Conservation (phyloP, 2,329 filamentous ascomycete species). For the Colletotrichum nymphaeae region DNA sequence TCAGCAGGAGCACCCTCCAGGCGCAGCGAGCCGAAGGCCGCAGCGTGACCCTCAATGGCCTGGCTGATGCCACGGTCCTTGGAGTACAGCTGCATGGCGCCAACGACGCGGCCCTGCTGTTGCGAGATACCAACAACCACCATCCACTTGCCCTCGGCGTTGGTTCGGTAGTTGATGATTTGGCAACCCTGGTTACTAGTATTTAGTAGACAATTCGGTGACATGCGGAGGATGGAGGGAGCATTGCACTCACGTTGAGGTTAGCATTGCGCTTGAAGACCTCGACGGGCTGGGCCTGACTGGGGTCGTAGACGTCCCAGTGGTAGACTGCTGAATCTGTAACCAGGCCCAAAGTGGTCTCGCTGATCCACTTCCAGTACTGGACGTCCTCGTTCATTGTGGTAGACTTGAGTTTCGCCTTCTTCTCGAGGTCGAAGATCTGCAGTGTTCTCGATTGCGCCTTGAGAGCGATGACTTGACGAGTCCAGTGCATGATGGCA, state of each 20-base stretch:
- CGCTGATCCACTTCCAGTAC: conserved; percentile 99
- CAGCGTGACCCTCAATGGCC: conserved; percentile 96
- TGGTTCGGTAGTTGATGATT: conserved; percentile 99
- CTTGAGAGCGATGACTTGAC: conserved; percentile 96
- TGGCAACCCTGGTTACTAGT: conserved; percentile 78
- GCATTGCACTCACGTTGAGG: conserved; percentile 74
- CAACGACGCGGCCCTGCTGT: conserved; percentile 91
- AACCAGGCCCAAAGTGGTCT: conserved; percentile 87
- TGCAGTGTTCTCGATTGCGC: conserved; percentile 94
- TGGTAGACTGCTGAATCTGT: conserved; percentile 94
- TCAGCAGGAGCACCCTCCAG: conserved; percentile 90
- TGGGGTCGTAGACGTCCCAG: conserved; percentile 94
- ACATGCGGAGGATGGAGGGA: not conserved
- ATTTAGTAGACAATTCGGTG: conserved; percentile 8
- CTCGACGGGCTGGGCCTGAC: conserved; percentile 84
- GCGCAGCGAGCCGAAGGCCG: conserved; percentile 89
- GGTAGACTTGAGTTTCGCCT: conserved; percentile 96
- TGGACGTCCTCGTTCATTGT: conserved; percentile 97
- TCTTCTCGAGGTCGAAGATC: conserved; percentile 94
- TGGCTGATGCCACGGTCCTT: conserved; percentile 97
- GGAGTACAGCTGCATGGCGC: conserved; percentile 97
- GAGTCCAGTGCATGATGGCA: conserved; percentile 99
- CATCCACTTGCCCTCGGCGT: conserved; percentile 97
- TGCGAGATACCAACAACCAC: conserved; percentile 96
- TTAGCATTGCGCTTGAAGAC: conserved; percentile 95